Evolutionary conservation across 1,284 basidiomycete species (phyloP).

Genomic region (Vanrija sp.): DNA sequence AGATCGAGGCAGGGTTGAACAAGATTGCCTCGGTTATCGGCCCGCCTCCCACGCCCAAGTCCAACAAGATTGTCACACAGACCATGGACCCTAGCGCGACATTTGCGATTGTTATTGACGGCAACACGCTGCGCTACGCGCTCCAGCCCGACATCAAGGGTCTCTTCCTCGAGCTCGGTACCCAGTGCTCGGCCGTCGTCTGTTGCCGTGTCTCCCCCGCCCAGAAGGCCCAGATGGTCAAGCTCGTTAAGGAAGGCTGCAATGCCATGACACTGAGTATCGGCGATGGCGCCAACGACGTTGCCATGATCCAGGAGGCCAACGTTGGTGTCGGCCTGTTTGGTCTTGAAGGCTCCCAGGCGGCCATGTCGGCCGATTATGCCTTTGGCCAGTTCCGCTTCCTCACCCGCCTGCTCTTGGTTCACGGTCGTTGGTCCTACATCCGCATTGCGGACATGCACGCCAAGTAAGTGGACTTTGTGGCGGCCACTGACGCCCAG

Average conservation of each 20-base stretch:
- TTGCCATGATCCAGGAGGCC: conserved; percentile 78
- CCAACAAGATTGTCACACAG: conserved; percentile 33
- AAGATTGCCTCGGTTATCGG: conserved; percentile 80
- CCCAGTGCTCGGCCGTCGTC: conserved; percentile 94
- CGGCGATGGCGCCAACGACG: conserved; percentile 69
- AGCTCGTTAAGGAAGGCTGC: conserved; percentile 84
- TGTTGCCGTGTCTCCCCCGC: conserved; percentile 95
- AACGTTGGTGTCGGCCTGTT: conserved; percentile 93
- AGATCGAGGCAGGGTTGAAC: conserved; percentile 89
- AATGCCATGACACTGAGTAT: conserved; percentile 96
- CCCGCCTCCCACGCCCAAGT: conserved; percentile 44
- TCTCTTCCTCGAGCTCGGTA: conserved; percentile 85
- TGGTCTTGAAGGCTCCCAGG: conserved; percentile 94
- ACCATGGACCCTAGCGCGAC: conserved; percentile 41
- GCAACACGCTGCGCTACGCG: conserved; percentile 83
- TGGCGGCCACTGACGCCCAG: conserved; percentile 8
- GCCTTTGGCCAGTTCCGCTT: conserved; percentile 97
- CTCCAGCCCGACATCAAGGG: conserved; percentile 72
- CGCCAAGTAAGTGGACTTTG: conserved; percentile 56
- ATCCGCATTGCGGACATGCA: conserved; percentile 96
- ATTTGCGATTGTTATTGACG: conserved; percentile 95
- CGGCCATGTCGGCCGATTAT: conserved; percentile 98
- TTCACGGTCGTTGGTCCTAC: conserved; percentile 96
- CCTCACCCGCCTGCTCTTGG: conserved; percentile 84
- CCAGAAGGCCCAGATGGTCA: conserved; percentile 90